Conservation (phyloP, 805 yeast species). For the Candida lessepsii region DNA sequence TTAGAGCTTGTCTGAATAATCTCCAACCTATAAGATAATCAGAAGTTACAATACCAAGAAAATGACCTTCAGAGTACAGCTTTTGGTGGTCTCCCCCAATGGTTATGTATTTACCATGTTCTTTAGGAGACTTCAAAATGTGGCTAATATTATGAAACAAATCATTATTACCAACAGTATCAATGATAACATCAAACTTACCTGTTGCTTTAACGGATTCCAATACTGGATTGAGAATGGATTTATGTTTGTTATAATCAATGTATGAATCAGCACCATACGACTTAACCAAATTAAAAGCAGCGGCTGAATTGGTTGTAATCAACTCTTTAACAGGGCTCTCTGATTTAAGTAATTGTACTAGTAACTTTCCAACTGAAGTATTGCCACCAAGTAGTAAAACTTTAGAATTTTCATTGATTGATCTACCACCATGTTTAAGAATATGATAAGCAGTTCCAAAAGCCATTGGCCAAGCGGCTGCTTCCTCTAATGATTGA, state of each 20-base stretch:
- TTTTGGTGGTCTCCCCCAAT: not conserved
- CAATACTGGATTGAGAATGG: not conserved
- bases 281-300: not conserved
- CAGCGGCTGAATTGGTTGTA: not conserved
- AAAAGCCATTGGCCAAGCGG: conserved; percentile 62
- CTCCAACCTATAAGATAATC: too few relatives aligned
- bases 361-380: conserved; percentile 56
- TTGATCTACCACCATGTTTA: conserved; percentile 21
- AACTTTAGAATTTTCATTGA: conserved; percentile 45
- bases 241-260: not conserved
- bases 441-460: conserved; percentile 57
- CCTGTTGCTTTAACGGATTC: conserved; percentile 1
- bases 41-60: not conserved
- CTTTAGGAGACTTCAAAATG: not conserved
- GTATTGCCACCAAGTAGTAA: conserved; percentile 75
- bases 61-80: not conserved
- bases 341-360: conserved; percentile 46
- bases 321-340: not conserved
- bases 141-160: not conserved
- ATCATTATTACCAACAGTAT: not conserved
- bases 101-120: not conserved
- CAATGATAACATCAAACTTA: not conserved
- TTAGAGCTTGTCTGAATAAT: not conserved
- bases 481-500: conserved; percentile 54
- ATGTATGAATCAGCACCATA: conserved; percentile 1